These are phyloP conservation scores for Pyrus betulifolia DNA, from an alignment of 306 rosid species.

Conservation along the genomic window DNA sequence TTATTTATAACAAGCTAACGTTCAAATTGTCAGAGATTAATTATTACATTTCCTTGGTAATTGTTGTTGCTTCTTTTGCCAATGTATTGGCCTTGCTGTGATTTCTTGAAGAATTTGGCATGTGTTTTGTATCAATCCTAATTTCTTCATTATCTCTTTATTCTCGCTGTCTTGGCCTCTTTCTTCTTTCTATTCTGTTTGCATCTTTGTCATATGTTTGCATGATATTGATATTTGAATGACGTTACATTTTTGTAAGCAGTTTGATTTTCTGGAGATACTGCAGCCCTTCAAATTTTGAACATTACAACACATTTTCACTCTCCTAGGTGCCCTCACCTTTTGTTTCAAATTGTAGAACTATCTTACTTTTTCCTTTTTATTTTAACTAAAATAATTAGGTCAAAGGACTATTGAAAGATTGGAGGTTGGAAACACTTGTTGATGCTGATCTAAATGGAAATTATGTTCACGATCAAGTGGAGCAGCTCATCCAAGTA, in stretches of 20 bases:
- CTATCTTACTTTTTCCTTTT: constrained; percentile 4
- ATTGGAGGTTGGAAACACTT: constrained; percentile 61
- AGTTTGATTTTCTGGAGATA: too few species aligned
- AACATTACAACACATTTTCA: too few species aligned
- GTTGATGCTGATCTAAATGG: constrained; percentile 73
- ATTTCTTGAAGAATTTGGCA: background rate
- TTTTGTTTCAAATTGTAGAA: background rate
- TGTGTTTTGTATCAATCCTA: background rate
- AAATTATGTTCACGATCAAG: constrained; percentile 45
- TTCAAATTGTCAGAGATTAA: background rate
- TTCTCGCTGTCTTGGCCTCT: background rate
- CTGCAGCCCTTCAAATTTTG: too few species aligned
- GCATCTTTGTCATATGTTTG: background rate
- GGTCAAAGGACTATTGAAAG: constrained; percentile 75
- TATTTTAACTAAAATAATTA: background rate
- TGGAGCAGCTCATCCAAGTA: constrained; percentile 81
- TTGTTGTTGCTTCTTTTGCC: background rate
- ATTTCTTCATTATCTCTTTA: background rate
- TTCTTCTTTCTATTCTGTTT: background rate
- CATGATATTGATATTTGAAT: background rate
- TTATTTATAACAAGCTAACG: background rate
- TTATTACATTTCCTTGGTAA: background rate
- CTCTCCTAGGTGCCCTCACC: background rate
- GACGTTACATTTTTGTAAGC: background rate
- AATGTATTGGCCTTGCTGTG: background rate